Conservation (phyloP, 2,329 filamentous ascomycete genomes). For the Geosmithia morbida region DNA sequence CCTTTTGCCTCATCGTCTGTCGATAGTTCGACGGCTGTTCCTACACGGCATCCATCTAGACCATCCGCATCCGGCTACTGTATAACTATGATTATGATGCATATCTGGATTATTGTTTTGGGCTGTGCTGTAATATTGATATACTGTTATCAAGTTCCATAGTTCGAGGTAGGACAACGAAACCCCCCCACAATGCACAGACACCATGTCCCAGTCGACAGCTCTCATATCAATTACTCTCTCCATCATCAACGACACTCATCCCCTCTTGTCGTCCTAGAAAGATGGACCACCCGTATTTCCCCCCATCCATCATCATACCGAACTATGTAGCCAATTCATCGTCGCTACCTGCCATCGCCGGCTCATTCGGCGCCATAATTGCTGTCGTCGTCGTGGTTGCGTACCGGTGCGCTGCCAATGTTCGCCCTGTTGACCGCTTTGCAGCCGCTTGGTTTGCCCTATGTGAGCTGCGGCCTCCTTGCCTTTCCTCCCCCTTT, state of each 20-base stretch:
- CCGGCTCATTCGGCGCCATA: conserved; percentile 19
- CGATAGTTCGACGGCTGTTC: conserved; percentile 10
- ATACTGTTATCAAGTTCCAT: background rate
- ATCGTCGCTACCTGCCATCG: conserved; percentile 19
- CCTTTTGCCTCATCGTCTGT: too few relatives aligned
- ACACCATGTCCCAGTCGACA: background rate
- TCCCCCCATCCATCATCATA: conserved; percentile 26
- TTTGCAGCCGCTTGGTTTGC: conserved; percentile 38
- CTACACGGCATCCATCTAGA: conserved; percentile 32
- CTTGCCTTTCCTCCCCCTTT: background rate
- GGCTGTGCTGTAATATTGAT: too few relatives aligned
- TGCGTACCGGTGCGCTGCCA: conserved; percentile 8
- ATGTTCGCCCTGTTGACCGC: conserved; percentile 18
- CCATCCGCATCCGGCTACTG: too few relatives aligned
- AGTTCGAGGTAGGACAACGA: too few relatives aligned
- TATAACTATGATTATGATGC: too few relatives aligned
- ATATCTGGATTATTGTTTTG: too few relatives aligned
- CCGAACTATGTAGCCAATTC: conserved; percentile 30
- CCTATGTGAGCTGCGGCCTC: conserved; percentile 36
- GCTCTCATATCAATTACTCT: too few relatives aligned
- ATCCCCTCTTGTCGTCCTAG: background rate
- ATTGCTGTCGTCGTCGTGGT: conserved; percentile 19
- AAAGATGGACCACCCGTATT: conserved; percentile 30
- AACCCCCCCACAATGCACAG: too few relatives aligned
- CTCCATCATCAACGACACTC: background rate